Conservation (phyloP, 352 stramenopile genomes). For the Globisporangium parvum region DNA sequence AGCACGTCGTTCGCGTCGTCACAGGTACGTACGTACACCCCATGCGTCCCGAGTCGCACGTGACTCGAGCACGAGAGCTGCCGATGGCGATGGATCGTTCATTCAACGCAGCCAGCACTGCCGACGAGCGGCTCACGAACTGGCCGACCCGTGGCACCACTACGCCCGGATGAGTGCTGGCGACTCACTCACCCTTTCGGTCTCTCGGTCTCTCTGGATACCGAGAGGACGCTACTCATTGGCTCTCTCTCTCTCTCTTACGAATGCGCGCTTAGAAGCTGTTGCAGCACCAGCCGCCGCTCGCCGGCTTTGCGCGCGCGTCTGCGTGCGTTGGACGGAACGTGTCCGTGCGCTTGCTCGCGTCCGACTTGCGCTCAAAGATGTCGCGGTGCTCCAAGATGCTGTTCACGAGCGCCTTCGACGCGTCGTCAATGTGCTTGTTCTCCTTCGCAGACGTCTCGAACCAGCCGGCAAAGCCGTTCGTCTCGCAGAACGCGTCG, state of each 20-base stretch:
- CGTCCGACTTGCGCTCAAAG: slow-evolving; percentile 78
- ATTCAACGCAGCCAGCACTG: too few species aligned
- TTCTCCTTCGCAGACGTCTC: slow-evolving; percentile 92
- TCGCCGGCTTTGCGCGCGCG: slow-evolving; percentile 31
- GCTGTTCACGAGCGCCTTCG: slow-evolving; percentile 73
- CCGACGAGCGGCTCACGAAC: too few species aligned
- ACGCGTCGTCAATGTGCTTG: slow-evolving; percentile 87
- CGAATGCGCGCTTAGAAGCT: slow-evolving; percentile 49
- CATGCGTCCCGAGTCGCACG: too few species aligned
- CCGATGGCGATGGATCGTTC: too few species aligned
- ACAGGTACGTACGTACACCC: too few species aligned
- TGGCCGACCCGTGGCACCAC: too few species aligned
- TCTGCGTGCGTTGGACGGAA: slow-evolving; percentile 68
- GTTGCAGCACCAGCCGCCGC: slow-evolving; percentile 73
- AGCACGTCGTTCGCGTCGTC: not conserved
- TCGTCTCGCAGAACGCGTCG: slow-evolving; percentile 84
- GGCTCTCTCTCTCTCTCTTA: not conserved
- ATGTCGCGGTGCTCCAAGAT: slow-evolving; percentile 83
- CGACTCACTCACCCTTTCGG: too few species aligned
- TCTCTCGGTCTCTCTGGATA: too few species aligned
- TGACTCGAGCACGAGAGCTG: too few species aligned
- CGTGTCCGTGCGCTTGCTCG: slow-evolving; percentile 60
- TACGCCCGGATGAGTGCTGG: too few species aligned
- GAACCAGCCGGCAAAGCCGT: slow-evolving; percentile 91
- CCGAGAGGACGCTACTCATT: too few species aligned